phyloP scores from a whole-genome alignment of 2,329 filamentous ascomycete species.

The Penicillium sp. region DNA sequence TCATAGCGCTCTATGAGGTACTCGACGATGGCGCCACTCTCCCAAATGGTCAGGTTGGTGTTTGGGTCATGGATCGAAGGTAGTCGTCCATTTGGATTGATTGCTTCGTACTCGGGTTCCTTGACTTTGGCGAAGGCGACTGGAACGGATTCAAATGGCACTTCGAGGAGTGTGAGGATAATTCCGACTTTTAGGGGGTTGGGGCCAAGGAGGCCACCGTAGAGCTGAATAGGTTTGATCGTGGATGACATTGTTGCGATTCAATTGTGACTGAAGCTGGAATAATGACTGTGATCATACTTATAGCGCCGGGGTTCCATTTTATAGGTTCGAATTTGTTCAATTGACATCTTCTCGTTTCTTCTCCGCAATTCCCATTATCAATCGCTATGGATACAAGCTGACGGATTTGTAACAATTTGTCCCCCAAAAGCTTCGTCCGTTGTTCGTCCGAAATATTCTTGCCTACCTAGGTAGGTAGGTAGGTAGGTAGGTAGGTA shows the following conservation, averaged over 20 bases:
- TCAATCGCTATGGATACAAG: not conserved
- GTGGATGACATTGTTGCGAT: not conserved
- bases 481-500: too few relatives aligned
- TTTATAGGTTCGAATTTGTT: not conserved
- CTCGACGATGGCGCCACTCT: slow-evolving; percentile 40
- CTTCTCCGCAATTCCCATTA: not conserved
- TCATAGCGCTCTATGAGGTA: slow-evolving; percentile 42
- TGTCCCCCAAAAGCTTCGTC: not conserved
- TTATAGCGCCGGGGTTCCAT: not conserved
- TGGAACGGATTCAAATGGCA: slow-evolving; percentile 25
- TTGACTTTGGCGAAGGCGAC: slow-evolving; percentile 23
- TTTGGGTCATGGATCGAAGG: slow-evolving; percentile 33
- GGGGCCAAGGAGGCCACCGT: slow-evolving; percentile 13
- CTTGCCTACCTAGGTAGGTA: too few relatives aligned
- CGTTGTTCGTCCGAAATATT: not conserved
- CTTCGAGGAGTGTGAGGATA: slow-evolving; percentile 25
- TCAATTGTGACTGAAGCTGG: not conserved
- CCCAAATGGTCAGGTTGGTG: slow-evolving; percentile 36
- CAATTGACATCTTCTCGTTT: not conserved
- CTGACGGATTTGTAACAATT: not conserved
- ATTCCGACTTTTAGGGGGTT: slow-evolving; percentile 23
- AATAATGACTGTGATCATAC: not conserved
- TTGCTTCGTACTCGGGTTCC: slow-evolving; percentile 19
- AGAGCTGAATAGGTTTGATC: slow-evolving; percentile 5
- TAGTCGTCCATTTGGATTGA: slow-evolving; percentile 31